Base-by-base conservation (phyloP, 2,329 filamentous ascomycete genomes). In the Ascochyta koolunga region DNA sequence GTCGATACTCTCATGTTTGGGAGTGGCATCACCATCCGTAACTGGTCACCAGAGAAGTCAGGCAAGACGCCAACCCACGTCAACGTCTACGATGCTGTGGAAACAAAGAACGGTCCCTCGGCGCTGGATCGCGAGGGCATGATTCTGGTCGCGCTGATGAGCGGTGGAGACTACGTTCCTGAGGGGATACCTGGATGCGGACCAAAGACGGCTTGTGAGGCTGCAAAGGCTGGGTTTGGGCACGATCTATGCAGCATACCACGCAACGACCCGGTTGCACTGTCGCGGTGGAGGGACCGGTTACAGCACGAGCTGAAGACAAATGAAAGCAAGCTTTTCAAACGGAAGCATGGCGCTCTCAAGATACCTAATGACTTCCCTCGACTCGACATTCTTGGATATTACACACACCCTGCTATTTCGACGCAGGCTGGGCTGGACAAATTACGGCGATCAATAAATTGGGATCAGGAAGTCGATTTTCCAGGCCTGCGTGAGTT, bases 1-100 rank as follows among this genome's bases (percentile, higher is more conserved):
- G 92, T 97, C 37, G 95, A 99, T 71, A 95, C 93, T 2, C 84
- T 98, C 66, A 98, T 98, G 93, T 98, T 98, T 77, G 95, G 95
- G 1, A 95, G 91, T 59, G 87, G 84, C 0, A 77, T 86, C 32
- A 93, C 89, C 0, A 77, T 97, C 36, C 84, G 91, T 44, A 93
- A 91, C 66, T 97, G 91, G 87, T 90, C 90, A 0, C 83, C 89
- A 3, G 91, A 96, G 69, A 82, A 79, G 38, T 82, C 79, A n/a
- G 84, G 81, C 64, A 89, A 89, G 57, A 79, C 78, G 0, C 90
- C 92, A 0, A 97, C 93, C 0, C 95, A 98, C 68, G 88, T 98
- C 47, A 90, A 88, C 37, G 78, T 96, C 41, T 96, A 96, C 71
- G 85, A 91, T 51, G 84, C 84, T 0, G 74, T 81, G 10, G 79